These are phyloP conservation scores for Guillardia theta DNA, from an alignment of 78 protist genomes.

Conservation along the genomic window DNA sequence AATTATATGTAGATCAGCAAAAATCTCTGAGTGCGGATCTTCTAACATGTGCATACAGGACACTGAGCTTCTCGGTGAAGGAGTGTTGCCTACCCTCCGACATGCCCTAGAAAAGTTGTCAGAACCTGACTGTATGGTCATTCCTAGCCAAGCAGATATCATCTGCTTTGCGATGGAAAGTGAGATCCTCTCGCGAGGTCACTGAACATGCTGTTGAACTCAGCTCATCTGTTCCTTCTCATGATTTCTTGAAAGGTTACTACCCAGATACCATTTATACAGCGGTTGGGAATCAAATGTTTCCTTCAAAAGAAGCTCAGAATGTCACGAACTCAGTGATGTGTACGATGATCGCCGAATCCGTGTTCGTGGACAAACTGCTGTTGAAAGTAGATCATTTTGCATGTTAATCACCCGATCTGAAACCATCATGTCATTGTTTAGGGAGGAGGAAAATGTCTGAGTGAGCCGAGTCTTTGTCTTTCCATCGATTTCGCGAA, in stretches of 20 bases:
- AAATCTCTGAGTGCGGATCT: background rate
- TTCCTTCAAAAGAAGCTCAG: background rate
- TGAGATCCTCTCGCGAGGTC: background rate
- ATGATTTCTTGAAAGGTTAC: too few species aligned
- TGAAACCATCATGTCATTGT: too few species aligned
- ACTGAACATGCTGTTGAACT: background rate
- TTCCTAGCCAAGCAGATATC: background rate
- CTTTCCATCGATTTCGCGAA: background rate
- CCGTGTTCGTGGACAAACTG: background rate
- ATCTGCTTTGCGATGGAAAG: background rate
- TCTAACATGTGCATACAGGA: background rate
- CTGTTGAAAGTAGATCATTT: too few species aligned
- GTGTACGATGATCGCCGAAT: background rate
- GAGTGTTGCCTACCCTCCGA: background rate
- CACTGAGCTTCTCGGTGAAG: background rate
- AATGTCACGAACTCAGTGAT: background rate
- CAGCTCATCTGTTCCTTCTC: too few species aligned
- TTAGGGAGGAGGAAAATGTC: background rate
- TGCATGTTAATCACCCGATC: too few species aligned
- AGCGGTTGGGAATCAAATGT: background rate
- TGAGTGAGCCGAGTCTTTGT: background rate
- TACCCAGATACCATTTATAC: too few species aligned
- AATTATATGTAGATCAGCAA: background rate
- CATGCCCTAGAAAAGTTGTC: background rate
- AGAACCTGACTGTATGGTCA: background rate